Conservation (phyloP, 1,284 basidiomycete genomes). For the Leccinum pachyderme region DNA sequence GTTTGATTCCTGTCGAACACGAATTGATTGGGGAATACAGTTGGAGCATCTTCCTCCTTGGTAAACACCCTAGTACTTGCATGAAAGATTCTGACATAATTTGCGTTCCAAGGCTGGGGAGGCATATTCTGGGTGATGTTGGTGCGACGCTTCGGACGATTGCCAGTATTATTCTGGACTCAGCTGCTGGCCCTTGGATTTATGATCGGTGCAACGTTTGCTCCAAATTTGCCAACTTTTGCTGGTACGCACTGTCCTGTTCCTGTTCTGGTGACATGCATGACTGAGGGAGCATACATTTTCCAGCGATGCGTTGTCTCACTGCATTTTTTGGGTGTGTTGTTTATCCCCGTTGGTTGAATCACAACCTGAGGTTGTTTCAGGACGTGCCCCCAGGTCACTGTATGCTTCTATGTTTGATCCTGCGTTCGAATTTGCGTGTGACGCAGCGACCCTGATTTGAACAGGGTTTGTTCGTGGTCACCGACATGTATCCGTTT, state of each 20-base stretch:
- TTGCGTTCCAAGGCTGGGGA: constrained; percentile 45
- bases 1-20: background rate
- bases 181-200: constrained; percentile 49
- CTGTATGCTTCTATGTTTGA: constrained; percentile 39
- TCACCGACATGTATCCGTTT: constrained; percentile 73
- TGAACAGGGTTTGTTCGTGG: constrained; percentile 57
- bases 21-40: constrained; percentile 25
- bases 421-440: background rate
- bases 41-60: constrained; percentile 59
- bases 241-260: constrained; percentile 32
- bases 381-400: constrained; percentile 65
- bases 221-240: constrained; percentile 49
- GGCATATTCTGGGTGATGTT: constrained; percentile 55
- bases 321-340: constrained; percentile 66
- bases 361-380: constrained; percentile 7
- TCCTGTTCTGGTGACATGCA: background rate
- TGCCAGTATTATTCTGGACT: constrained; percentile 60
- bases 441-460: background rate
- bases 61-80: constrained; percentile 22
- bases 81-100: constrained; percentile 5
- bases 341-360: constrained; percentile 1
- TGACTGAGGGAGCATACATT: background rate
- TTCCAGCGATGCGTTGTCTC: constrained; percentile 64
- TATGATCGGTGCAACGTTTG: constrained; percentile 51
- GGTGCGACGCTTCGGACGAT: constrained; percentile 53